Evolutionary conservation across 768 basidiomycete genomes (phyloP).

Genomic region (Russula compacta): DNA sequence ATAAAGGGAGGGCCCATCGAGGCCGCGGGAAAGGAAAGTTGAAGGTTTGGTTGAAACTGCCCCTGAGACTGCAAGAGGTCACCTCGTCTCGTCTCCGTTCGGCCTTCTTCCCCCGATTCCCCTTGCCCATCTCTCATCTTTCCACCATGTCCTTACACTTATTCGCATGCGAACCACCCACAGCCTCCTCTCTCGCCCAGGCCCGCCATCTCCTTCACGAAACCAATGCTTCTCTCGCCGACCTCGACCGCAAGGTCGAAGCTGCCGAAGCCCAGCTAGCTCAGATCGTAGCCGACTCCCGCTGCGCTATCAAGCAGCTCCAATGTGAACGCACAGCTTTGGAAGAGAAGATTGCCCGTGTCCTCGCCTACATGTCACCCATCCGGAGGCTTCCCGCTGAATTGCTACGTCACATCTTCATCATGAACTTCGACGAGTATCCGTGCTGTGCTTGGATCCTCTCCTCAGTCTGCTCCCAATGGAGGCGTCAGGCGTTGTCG

Average conservation of each 20-base stretch:
- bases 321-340: slow-evolving; percentile 39
- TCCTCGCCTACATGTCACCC: slow-evolving; percentile 62
- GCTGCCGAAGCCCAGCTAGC: slow-evolving; percentile 48
- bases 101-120: not conserved
- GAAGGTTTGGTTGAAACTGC: not conserved
- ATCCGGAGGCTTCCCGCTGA: slow-evolving; percentile 64
- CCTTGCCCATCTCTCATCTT: slow-evolving; percentile 10
- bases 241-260: slow-evolving; percentile 40
- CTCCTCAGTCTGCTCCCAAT: slow-evolving; percentile 55
- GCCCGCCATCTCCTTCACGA: slow-evolving; percentile 40
- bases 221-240: slow-evolving; percentile 23
- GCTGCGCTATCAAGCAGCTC: slow-evolving; percentile 45
- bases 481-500: slow-evolving; percentile 54
- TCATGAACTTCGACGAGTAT: slow-evolving; percentile 57
- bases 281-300: slow-evolving; percentile 47
- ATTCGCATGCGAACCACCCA: slow-evolving; percentile 48
- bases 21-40: slow-evolving; percentile 14
- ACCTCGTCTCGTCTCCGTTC: not conserved
- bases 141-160: slow-evolving; percentile 19
- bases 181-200: slow-evolving; percentile 39
- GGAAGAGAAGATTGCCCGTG: slow-evolving; percentile 39
- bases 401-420: slow-evolving; percentile 64
- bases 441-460: slow-evolving; percentile 73
- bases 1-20: too few species aligned
- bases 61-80: not conserved